Evolutionary conservation across 495 filamentous ascomycete species (phyloP), one percentile per base, ranked within the genome.

Genomic region (Neurospora sp.): DNA sequence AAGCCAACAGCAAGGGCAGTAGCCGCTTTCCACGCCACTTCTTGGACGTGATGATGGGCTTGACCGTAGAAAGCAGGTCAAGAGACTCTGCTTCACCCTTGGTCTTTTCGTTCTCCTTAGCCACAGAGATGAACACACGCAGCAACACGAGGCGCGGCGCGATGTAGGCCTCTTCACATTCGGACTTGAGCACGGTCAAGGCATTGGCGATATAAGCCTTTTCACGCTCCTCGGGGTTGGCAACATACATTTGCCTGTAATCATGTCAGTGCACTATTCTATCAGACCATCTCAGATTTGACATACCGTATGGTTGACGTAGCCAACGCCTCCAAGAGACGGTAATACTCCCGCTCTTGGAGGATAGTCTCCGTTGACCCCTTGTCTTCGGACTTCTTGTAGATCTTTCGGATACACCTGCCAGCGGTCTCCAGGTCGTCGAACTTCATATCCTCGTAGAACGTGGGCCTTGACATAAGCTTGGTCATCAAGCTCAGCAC

Each of bases 401-500:
- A 59, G 3, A 66, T 42, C 69, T 74, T 76, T 14, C 70, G 38
- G 3, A 78, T 41, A 53, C 74, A 76, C 46, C 70, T 71, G 20
- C 77, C 79, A 48, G 79, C 73, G 11, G 69, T 69, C 5, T 76
- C 75, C 42, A 81, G n/a, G 11, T 81, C 71, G 0, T 70, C 72
- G 69, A 80, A 80, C 9, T 53, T 72, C 80, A 81, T 82, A 11
- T 70, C 76, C 76, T 84, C 82, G 71, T 87, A 86, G 72, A 85
- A 84, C 3, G 83, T 86, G 10, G 86, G 84, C 68, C 78, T 79
- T 8, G 78, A 74, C 83, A 86, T 85, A 16, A 87, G 74, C 76
- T 82, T 85, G n/a, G 81, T 72, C 75, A 85, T 81, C 71, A 88
- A 72, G 40, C 80, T 80, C n/a, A 88, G 75, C 35, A 84, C 76